Conservation (phyloP, 164 flowering plant species). For the Taxillus chinensis region DNA sequence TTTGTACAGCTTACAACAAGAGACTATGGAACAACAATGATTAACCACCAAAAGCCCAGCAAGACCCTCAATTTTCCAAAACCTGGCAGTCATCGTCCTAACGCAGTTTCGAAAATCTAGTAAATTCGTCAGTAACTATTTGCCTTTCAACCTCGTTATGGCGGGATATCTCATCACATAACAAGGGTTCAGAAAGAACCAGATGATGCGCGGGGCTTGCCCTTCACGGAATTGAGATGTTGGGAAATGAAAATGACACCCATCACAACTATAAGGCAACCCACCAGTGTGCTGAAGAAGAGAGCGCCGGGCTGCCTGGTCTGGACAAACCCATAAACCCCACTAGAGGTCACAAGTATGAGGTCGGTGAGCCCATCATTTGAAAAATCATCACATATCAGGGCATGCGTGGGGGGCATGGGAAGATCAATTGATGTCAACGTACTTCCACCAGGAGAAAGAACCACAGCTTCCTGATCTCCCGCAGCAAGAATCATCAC, state of each 20-base stretch:
- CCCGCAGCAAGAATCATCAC: conserved; percentile 83
- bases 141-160: too few relatives aligned
- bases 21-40: too few relatives aligned
- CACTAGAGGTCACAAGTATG: conserved; percentile 71
- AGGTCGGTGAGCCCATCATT: conserved; percentile 93
- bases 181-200: conserved; percentile 13
- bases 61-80: too few relatives aligned
- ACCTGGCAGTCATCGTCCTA: too few relatives aligned
- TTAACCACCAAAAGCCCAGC: too few relatives aligned
- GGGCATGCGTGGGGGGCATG: conserved; percentile 74
- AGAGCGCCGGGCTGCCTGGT: conserved; percentile 96
- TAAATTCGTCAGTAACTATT: too few relatives aligned
- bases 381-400: conserved; percentile 71
- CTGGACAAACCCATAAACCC: conserved; percentile 92
- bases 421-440: conserved; percentile 70
- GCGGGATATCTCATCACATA: too few relatives aligned
- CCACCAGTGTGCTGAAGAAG: conserved; percentile 94
- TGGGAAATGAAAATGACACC: conserved; percentile 82
- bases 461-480: conserved; percentile 77
- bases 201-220: conserved; percentile 66
- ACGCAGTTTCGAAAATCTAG: too few relatives aligned
- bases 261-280: conserved; percentile 91
- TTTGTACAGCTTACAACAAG: too few relatives aligned
- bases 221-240: conserved; percentile 67
- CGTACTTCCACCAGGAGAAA: conserved; percentile 81